phyloP scores from a whole-genome alignment of 352 stramenopile species.

The Pythium phragmiticola region DNA sequence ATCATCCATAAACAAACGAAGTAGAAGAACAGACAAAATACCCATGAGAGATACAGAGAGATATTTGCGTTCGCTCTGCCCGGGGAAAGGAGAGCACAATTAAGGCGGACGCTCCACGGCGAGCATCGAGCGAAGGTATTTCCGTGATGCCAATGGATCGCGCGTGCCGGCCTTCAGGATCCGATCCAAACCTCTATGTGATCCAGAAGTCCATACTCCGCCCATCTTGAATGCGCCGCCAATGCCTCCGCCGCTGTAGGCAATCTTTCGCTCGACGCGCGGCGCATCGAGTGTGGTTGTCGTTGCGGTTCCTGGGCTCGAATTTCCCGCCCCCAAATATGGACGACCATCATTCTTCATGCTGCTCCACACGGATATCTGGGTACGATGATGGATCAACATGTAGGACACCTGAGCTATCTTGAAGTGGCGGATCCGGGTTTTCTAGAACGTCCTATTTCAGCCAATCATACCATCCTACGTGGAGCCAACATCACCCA shows the following conservation, averaged over 20 bases:
- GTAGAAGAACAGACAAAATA: neutral
- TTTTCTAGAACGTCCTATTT: conserved; percentile 28
- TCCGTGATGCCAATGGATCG: no score
- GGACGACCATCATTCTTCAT: neutral
- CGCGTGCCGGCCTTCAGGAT: neutral
- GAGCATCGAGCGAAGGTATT: no score
- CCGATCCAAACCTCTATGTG: neutral
- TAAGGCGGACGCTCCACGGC: no score
- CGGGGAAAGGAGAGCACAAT: no score
- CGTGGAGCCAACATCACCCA: conserved; percentile 14
- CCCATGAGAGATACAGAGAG: no score
- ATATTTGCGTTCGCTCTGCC: no score
- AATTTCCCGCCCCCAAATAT: neutral
- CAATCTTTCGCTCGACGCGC: neutral
- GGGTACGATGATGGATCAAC: neutral
- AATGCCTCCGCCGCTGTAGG: neutral
- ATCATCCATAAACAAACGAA: neutral
- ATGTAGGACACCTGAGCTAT: neutral
- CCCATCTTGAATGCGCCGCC: neutral
- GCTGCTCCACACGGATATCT: neutral
- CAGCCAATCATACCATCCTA: conserved; percentile 24
- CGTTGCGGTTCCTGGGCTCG: neutral
- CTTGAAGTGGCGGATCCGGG: conserved; percentile 22
- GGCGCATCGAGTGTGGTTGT: neutral
- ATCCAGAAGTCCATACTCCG: neutral